These are phyloP conservation scores for Chenopodium formosanum DNA, from an alignment of 148 eudicot genomes.

Conservation along the genomic window DNA sequence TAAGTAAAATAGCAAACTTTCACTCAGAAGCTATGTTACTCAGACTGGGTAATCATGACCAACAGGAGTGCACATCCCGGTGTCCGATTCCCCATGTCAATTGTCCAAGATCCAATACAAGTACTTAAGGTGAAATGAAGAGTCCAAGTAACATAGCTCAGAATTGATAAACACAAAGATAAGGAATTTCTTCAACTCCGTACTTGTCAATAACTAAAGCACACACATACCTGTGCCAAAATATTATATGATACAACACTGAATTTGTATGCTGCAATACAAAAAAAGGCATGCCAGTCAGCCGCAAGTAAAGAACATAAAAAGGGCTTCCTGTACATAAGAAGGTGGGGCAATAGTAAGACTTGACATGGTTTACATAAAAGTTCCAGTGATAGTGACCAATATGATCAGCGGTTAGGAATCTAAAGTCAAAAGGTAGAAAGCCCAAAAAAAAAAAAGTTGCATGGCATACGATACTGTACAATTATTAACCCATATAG, in stretches of 20 bases:
- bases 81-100: no score
- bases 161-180: neutral
- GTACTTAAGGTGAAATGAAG: no score
- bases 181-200: neutral
- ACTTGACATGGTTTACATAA: neutral
- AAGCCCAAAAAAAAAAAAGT: neutral
- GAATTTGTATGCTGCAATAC: conserved; percentile 65
- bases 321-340: neutral
- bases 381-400: neutral
- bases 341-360: neutral
- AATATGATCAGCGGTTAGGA: neutral
- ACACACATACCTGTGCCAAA: conserved; percentile 73
- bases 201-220: neutral
- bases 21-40: neutral
- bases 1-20: neutral
- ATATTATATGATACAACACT: conserved; percentile 86
- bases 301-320: neutral
- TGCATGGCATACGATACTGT: neutral
- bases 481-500: neutral
- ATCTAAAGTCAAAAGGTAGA: conserved; percentile 3
- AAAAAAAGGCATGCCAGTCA: conserved; percentile 19
- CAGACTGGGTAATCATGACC: no score
- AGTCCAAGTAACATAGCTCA: neutral
- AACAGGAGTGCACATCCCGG: no score
- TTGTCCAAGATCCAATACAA: no score